Evolutionary conservation across 2,329 filamentous ascomycete species (phyloP).

Genomic region (Cladosporium sp.): DNA sequence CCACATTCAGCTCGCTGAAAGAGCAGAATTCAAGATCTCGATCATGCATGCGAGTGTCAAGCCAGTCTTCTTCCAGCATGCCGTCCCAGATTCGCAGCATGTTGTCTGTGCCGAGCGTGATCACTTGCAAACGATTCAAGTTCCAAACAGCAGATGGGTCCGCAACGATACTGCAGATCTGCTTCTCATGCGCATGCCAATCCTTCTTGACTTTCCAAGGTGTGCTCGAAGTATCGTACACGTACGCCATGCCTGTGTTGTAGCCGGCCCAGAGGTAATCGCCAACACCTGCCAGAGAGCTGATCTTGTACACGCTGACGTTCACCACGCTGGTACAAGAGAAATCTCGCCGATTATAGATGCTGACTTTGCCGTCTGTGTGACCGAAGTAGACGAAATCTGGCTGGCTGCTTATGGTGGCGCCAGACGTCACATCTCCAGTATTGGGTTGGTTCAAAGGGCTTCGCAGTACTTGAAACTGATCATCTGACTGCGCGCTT

Average conservation of each 20-base stretch:
- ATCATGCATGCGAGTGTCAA: slow-evolving; percentile 85
- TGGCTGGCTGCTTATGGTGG: slow-evolving; percentile 68
- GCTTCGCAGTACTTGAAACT: slow-evolving; percentile 70
- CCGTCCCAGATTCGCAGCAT: slow-evolving; percentile 87
- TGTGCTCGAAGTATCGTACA: slow-evolving; percentile 78
- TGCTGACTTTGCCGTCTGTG: slow-evolving; percentile 85
- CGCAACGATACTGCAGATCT: slow-evolving; percentile 70
- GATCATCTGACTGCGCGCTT: slow-evolving; percentile 60
- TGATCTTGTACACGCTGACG: slow-evolving; percentile 94
- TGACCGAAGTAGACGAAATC: slow-evolving; percentile 88
- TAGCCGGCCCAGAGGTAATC: slow-evolving; percentile 87
- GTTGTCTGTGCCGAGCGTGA: slow-evolving; percentile 84
- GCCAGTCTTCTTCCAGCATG: slow-evolving; percentile 86
- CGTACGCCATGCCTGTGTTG: slow-evolving; percentile 88
- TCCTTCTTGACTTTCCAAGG: slow-evolving; percentile 93
- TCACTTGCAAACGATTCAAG: slow-evolving; percentile 76
- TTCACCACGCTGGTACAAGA: slow-evolving; percentile 75
- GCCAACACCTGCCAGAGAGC: slow-evolving; percentile 75
- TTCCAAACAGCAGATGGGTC: slow-evolving; percentile 83
- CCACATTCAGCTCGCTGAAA: slow-evolving; percentile 74
- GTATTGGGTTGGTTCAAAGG: slow-evolving; percentile 68
- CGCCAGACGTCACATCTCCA: slow-evolving; percentile 83
- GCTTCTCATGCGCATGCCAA: slow-evolving; percentile 85
- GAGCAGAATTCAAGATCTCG: slow-evolving; percentile 78
- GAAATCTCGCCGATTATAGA: slow-evolving; percentile 79